Conservation (phyloP, 164 flowering plant genomes). For the Amborella trichopoda region DNA sequence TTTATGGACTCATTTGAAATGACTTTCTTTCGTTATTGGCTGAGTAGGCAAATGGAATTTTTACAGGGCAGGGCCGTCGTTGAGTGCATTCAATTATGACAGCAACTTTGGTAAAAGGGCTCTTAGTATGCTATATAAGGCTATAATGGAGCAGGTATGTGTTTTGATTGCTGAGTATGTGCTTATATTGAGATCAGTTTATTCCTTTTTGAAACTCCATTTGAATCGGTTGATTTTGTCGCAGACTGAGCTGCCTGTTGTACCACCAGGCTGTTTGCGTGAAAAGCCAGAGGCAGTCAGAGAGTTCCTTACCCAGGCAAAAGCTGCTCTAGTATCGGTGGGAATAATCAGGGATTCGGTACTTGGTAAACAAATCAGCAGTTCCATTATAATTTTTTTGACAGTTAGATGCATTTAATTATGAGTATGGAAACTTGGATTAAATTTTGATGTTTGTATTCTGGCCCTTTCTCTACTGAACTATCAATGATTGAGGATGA, state of each 20-base stretch:
- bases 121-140: constrained; percentile 67
- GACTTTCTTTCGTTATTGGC: constrained; percentile 2
- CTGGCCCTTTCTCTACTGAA: too few relatives aligned
- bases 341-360: constrained; percentile 82
- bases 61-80: constrained; percentile 87
- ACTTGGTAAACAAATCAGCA: constrained; percentile 62
- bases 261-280: constrained; percentile 84
- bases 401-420: too few relatives aligned
- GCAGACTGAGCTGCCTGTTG: constrained; percentile 75
- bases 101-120: constrained; percentile 86
- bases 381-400: too few relatives aligned
- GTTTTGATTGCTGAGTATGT: neutral
- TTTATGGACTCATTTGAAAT: too few relatives aligned
- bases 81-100: constrained; percentile 95
- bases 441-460: too few relatives aligned
- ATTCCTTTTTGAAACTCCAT: too few relatives aligned
- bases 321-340: constrained; percentile 87
- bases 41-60: neutral
- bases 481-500: too few relatives aligned
- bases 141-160: constrained; percentile 83
- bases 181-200: too few relatives aligned
- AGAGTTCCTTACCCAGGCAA: constrained; percentile 65
- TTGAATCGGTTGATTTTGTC: constrained; percentile 10
- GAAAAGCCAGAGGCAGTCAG: constrained; percentile 65
- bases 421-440: too few relatives aligned